Evolutionary conservation across 371 early-diverging fungal genomes (phyloP).

Genomic region (Coemansia linderi): DNA sequence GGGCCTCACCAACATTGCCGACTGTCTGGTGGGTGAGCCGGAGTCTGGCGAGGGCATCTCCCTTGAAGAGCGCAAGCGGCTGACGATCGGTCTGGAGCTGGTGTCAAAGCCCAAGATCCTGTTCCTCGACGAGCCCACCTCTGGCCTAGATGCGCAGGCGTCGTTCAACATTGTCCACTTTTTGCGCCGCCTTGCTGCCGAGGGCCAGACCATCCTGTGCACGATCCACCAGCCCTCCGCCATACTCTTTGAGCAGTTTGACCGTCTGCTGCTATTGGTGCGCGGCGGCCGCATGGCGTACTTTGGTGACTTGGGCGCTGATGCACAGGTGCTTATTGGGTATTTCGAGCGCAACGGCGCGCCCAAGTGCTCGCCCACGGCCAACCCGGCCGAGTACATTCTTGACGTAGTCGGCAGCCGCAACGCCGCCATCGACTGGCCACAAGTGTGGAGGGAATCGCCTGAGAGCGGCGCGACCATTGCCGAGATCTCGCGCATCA

Average conservation of each 20-base stretch:
- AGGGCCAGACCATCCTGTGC: slow-evolving; percentile 67
- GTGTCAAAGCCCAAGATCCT: slow-evolving; percentile 73
- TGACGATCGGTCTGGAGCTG: slow-evolving; percentile 70
- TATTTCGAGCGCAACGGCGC: slow-evolving; percentile 69
- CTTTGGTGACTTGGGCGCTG: slow-evolving; percentile 65
- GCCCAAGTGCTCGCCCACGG: slow-evolving; percentile 57
- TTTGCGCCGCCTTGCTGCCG: slow-evolving; percentile 63
- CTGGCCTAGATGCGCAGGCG: slow-evolving; percentile 67
- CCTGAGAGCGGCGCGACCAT: slow-evolving; percentile 23
- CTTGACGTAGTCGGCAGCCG: slow-evolving; percentile 61
- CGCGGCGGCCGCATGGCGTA: slow-evolving; percentile 77
- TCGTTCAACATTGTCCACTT: slow-evolving; percentile 70
- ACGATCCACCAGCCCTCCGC: slow-evolving; percentile 88
- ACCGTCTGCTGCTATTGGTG: slow-evolving; percentile 74
- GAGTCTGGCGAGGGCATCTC: slow-evolving; percentile 66
- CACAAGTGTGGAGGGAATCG: slow-evolving; percentile 57
- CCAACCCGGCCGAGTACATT: slow-evolving; percentile 75
- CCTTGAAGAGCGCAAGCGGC: slow-evolving; percentile 67
- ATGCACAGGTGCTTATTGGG: slow-evolving; percentile 58
- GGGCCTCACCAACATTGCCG: slow-evolving; percentile 61
- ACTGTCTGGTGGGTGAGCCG: slow-evolving; percentile 61
- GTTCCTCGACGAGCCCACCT: slow-evolving; percentile 86
- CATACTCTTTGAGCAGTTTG: slow-evolving; percentile 79
- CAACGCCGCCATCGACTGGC: slow-evolving; percentile 59
- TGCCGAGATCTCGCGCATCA: slow-evolving; percentile 40